Percentiles rank a stretch among this genome's conserved stretches.
Conservation (phyloP, 2,329 filamentous ascomycete genomes). For the Hymenoscyphus occultus region DNA sequence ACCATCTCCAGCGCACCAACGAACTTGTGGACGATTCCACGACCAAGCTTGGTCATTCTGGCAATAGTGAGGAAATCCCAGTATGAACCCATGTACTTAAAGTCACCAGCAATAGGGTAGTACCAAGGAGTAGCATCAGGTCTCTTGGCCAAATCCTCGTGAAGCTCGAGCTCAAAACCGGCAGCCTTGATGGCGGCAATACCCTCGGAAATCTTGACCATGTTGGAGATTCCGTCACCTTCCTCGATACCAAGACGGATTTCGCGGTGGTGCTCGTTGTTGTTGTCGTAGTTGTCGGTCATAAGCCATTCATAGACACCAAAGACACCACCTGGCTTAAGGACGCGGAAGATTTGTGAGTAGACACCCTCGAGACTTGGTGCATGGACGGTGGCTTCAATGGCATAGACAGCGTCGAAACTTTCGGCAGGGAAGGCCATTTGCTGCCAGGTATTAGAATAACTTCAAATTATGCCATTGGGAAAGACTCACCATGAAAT, state of each 20-base stretch:
- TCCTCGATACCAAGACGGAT: slow-evolving; percentile 97
- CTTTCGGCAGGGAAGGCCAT: slow-evolving; percentile 91
- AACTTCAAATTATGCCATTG: not conserved
- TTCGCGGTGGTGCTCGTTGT: slow-evolving; percentile 80
- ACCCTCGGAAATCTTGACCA: slow-evolving; percentile 86
- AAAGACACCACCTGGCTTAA: slow-evolving; percentile 94
- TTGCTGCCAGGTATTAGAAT: slow-evolving; percentile 53
- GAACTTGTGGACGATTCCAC: slow-evolving; percentile 72
- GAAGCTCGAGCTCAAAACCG: slow-evolving; percentile 78
- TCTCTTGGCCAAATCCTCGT: slow-evolving; percentile 84
- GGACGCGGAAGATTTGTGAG: slow-evolving; percentile 87
- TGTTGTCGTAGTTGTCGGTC: slow-evolving; percentile 93
- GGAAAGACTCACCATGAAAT: slow-evolving; percentile 71
- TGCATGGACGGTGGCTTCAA: slow-evolving; percentile 94
- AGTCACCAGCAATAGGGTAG: slow-evolving; percentile 83
- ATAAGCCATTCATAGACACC: slow-evolving; percentile 99
- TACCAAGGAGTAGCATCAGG: slow-evolving; percentile 85
- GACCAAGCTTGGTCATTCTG: slow-evolving; percentile 85
- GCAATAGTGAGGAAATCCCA: slow-evolving; percentile 80
- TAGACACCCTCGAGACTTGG: slow-evolving; percentile 90
- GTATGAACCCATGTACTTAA: slow-evolving; percentile 75
- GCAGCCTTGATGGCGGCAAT: slow-evolving; percentile 81
- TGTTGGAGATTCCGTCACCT: slow-evolving; percentile 96
- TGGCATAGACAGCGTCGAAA: slow-evolving; percentile 95
- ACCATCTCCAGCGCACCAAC: slow-evolving; percentile 75